Evolutionary conservation across 495 filamentous ascomycete species (phyloP), one percentile per base, ranked within the genome.

Genomic region (Xylaria scruposa): DNA sequence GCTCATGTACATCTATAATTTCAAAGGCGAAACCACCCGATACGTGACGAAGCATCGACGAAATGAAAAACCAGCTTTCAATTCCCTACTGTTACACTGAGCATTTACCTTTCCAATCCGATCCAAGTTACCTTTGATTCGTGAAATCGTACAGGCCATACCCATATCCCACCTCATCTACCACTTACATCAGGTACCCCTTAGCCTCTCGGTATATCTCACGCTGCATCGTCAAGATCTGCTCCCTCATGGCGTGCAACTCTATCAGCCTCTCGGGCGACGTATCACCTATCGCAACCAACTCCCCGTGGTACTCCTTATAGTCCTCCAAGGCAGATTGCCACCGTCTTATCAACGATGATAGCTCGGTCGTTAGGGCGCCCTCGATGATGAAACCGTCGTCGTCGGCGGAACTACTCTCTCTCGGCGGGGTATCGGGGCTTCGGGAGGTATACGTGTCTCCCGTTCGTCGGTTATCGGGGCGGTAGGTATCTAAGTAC

Each of bases 401-500:
- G 24, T 49, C 26, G 5, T 49, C 54, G 38, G 12, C 38, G 38
- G 38, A 3, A 4, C 56, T 19, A 19, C 15, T 26, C 13, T 47
- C 40, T 51, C 67, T 51, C 42, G 56, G 67, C 42, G 67, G 54
- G 26, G 67, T 70, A 44, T 62, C 9, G 38, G 49, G 19, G 19
- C 54, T 31, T 12, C 56, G 54, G 6, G 67, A 56, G 24, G 56
- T 62, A 51, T 70, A 70, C 67, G 67, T 61, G 33, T 70, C 67
- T 36, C 29, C 4, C 4, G 24, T 40, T 3, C 54, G 31, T 49
- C 67, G 40, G 19, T 12, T 13, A 4, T 62, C 42, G 40, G 67
- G 67, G 2, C 67, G 67, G 44, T 70, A 70, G 26, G 67, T 70
- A 51, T 70, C 67, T 70, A 70, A 29, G 56, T 61, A 70, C 54